Conservation (phyloP, 768 basidiomycete species). For the Tylopilus sp. region DNA sequence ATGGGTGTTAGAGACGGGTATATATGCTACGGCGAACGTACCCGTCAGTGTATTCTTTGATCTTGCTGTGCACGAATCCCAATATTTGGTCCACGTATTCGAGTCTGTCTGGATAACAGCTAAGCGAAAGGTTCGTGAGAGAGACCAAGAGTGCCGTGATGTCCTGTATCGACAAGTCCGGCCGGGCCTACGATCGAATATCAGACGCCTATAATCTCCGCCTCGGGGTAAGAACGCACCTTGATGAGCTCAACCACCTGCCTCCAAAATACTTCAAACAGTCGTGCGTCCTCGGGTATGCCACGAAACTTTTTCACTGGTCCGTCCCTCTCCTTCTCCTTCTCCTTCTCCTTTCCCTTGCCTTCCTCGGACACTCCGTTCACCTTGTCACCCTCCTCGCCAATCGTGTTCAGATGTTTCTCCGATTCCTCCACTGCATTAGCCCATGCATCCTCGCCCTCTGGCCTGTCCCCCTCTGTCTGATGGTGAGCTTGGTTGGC, state of each 20-base stretch:
- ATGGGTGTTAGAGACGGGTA: constrained; percentile 1
- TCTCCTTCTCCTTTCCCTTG: constrained; percentile 46
- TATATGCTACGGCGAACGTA: constrained; percentile 26
- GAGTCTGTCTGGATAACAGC: constrained; percentile 94
- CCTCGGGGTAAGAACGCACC: constrained; percentile 42
- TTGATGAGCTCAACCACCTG: constrained; percentile 98
- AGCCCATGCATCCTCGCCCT: constrained; percentile 26
- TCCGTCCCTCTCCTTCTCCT: constrained; percentile 51
- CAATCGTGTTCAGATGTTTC: constrained; percentile 5
- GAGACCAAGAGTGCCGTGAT: constrained; percentile 96
- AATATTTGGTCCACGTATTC: constrained; percentile 98
- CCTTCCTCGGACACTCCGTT: constrained; percentile 26
- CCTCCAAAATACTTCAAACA: constrained; percentile 99
- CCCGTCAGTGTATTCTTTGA: constrained; percentile 82
- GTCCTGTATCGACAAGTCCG: constrained; percentile 96
- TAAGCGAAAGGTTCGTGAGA: constrained; percentile 88
- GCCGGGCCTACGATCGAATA: constrained; percentile 66
- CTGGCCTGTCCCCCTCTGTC: constrained; percentile 16
- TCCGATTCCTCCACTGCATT: constrained; percentile 22
- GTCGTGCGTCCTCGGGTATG: constrained; percentile 88
- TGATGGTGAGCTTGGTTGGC: constrained; percentile 50
- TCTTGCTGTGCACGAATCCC: constrained; percentile 82
- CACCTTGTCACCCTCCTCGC: background rate
- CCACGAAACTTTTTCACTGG: constrained; percentile 85
- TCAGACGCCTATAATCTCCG: constrained; percentile 1